Conservation (phyloP, 2,329 filamentous ascomycete genomes). For the Pleoardoris graminearum region DNA sequence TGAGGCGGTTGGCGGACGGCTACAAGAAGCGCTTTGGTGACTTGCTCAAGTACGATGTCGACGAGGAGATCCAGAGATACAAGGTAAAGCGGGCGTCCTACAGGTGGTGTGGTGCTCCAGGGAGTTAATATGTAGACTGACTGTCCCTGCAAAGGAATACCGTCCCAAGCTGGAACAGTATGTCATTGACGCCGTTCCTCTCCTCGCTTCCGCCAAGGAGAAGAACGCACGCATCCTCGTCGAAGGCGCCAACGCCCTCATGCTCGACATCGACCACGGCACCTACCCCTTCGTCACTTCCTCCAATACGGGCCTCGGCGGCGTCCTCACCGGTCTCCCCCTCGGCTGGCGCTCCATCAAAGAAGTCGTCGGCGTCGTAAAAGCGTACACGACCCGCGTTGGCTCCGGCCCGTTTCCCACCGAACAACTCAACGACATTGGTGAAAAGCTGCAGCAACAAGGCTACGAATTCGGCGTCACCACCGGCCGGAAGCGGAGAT, state of each 20-base stretch:
- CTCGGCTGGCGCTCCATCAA: conserved; percentile 64
- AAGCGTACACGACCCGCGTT: conserved; percentile 69
- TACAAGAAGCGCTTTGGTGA: conserved; percentile 72
- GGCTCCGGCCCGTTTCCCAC: conserved; percentile 67
- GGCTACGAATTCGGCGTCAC: conserved; percentile 61
- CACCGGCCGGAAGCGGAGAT: conserved; percentile 64
- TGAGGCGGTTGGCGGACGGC: conserved; percentile 63
- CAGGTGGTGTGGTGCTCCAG: background rate
- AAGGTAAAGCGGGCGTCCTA: conserved; percentile 46
- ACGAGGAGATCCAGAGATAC: conserved; percentile 69
- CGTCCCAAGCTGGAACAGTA: conserved; percentile 61
- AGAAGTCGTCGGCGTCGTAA: conserved; percentile 67
- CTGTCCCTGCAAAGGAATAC: too few species aligned
- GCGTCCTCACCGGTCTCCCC: conserved; percentile 65
- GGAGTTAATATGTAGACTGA: too few species aligned
- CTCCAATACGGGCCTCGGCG: conserved; percentile 62
- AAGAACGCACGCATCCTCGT: conserved; percentile 64
- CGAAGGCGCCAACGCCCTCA: conserved; percentile 69
- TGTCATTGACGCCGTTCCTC: conserved; percentile 68
- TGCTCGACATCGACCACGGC: conserved; percentile 64
- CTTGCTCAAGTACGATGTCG: conserved; percentile 67
- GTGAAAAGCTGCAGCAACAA: conserved; percentile 60
- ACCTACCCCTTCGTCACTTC: conserved; percentile 66
- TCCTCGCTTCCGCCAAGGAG: conserved; percentile 65
- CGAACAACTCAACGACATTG: conserved; percentile 62